Conservation (phyloP, 2,329 filamentous ascomycete genomes). For the Penicillium corylophilum region DNA sequence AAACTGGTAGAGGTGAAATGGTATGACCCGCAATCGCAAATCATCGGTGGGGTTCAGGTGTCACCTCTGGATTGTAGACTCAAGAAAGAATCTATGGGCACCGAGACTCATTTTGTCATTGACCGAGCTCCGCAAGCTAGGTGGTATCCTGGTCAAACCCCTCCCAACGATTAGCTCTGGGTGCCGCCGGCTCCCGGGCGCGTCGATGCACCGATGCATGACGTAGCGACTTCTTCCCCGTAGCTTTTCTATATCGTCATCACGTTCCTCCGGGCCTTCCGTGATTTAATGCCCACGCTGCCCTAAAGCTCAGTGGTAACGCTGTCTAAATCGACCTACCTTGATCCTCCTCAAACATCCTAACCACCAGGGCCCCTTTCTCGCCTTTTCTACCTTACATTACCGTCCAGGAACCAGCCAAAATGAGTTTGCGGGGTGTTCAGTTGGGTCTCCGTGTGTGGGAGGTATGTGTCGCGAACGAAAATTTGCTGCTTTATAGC, state of each 20-base stretch:
- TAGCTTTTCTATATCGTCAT: slow-evolving; percentile 30
- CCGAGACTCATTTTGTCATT: slow-evolving; percentile 12
- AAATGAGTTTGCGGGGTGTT: slow-evolving; percentile 28
- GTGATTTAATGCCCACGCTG: slow-evolving; percentile 25
- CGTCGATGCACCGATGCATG: slow-evolving; percentile 30
- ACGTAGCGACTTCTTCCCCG: slow-evolving; percentile 28
- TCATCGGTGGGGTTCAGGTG: neutral
- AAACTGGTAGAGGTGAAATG: neutral
- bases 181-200: slow-evolving; percentile 18
- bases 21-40: neutral
- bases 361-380: neutral
- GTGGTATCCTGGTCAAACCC: neutral
- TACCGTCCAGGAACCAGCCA: slow-evolving; percentile 9
- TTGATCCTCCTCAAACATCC: neutral
- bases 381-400: neutral
- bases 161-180: neutral
- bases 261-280: slow-evolving; percentile 31
- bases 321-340: neutral
- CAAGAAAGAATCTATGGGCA: neutral
- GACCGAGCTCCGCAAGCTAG: slow-evolving; percentile 1
- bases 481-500: slow-evolving; percentile 1
- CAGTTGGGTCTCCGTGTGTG: slow-evolving; percentile 33
- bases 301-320: neutral
- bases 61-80: neutral
- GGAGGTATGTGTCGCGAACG: slow-evolving; percentile 27